Evolutionary conservation across 805 yeast genomes (phyloP), one percentile per base, ranked within the genome.

Genomic region (Yarrowia hollandica): DNA sequence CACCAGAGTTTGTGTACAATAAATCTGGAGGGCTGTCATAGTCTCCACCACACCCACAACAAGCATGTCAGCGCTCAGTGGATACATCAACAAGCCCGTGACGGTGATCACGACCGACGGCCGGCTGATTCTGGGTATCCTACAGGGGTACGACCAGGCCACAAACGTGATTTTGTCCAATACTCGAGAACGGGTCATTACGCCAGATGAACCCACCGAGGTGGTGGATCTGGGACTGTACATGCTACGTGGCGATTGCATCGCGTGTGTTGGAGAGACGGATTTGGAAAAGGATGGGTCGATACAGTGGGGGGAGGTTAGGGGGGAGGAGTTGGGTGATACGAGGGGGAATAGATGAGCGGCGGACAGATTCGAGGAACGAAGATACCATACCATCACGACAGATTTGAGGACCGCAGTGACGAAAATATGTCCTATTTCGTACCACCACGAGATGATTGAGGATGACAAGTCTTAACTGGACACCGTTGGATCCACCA

Each of bases 61-160:
- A 19, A n/a, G 22, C 38, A 65, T 65, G 67, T 65, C 68, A 14
- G 60, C 62, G 35, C 59, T 65, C 12, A 61, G 62, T 56, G 67
- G 62, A 28, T 65, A 60, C 59, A 34, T 65, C 34, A 64, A 65
- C 42, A 64, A 66, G 60, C 42, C 63, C n/a, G 65, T 65, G 31
- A 63, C 63, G 31, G 65, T 73, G 5, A 63, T 73, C 14, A 69
- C 74, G 15, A 72, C 73, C 2, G 75, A 73, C 42, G 75, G 75
- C 15, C 55, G 68, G 23, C 56, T 60, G 41, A 66, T 68, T 44
- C 65, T 67, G 4, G 76, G 76, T 7, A 62, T 62, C 1, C 67
- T 73, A 19, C 71, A 70, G 25, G 75, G 75, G 25, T 73, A 68
- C 59, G 76, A 73, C 60, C 71, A 71, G 39, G 56, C 73, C 26